Conservation (phyloP, 2,329 filamentous ascomycete species). For the Microdochium nivale region DNA sequence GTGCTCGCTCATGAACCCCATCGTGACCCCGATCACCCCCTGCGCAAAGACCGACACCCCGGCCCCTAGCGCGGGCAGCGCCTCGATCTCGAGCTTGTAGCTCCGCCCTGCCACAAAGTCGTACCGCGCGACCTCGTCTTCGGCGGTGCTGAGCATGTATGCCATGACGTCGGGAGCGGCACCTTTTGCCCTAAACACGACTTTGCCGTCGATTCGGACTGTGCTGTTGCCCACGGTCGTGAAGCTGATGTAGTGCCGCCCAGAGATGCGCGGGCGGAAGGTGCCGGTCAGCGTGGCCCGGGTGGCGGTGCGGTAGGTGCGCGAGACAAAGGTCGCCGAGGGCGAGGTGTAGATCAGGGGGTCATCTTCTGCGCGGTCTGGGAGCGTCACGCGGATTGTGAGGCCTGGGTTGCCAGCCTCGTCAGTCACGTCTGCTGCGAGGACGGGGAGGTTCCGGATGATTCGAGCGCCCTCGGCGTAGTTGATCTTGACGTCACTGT, state of each 20-base stretch:
- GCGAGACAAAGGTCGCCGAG: constrained; percentile 50
- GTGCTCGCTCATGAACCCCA: not conserved
- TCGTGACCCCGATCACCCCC: not conserved
- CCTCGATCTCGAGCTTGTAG: constrained; percentile 48
- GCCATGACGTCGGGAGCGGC: constrained; percentile 57
- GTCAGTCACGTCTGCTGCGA: not conserved
- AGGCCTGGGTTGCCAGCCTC: not conserved
- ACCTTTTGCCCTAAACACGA: constrained; percentile 12
- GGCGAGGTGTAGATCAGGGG: constrained; percentile 51
- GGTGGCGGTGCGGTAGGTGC: constrained; percentile 49
- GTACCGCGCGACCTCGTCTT: constrained; percentile 31
- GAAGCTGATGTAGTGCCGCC: constrained; percentile 38
- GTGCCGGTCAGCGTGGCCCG: constrained; percentile 51
- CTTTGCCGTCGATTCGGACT: not conserved
- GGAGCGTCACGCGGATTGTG: not conserved
- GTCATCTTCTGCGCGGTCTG: constrained; percentile 30
- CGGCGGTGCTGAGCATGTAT: constrained; percentile 45
- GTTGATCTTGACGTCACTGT: not conserved
- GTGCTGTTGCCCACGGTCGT: constrained; percentile 35
- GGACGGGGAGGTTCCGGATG: not conserved
- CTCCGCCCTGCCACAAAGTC: not conserved
- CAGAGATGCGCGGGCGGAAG: constrained; percentile 50
- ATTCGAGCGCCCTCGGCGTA: not conserved
- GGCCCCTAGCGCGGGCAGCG: constrained; percentile 56
- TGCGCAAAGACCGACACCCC: constrained; percentile 62